Base-by-base conservation (phyloP, 2,329 filamentous ascomycete species). In the Plenodomus tracheiphilus region DNA sequence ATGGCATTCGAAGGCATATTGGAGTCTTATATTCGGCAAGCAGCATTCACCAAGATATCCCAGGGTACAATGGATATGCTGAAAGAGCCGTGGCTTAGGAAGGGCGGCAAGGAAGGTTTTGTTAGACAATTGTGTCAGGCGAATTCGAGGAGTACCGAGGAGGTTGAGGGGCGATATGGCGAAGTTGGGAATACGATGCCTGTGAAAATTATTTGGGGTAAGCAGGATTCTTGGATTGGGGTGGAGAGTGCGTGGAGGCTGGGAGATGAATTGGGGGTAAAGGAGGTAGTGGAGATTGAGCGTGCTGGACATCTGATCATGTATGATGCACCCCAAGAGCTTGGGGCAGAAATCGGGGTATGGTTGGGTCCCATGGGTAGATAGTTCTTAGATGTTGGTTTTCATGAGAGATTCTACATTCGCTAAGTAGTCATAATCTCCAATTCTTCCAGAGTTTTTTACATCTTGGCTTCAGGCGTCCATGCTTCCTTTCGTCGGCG, bases 101-200 rank as follows among this genome's bases (percentile, higher is more conserved):
- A 58, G 15, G 52, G 37, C 2, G 58, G 58, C 3, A 59, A 59
- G 40, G 19, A 28, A 37, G 59, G 53, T 1, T 61, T 62, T 39
- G 38, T 61, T 8, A 42, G 58, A 18, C 58, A 62, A 41, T 40
- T 62, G 41, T 62, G 59, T 39, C 59, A 61, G 22, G 59, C 59
- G 1, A 53, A 53, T 18, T 39, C 38, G 32, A 56, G 58, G n/a
- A 59, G 44, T 44, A 56, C 52, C 2, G 53, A 59, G 3, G 53
- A 37, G 15, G 45, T 61, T 3, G 58, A 62, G 28, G 39, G 44
- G n/a, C 39, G 51, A 16, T 62, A 61, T 49, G 39, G 8, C 10
- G 49, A 59, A 38, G 46, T 62, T 30, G 53, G 55, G 11, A 20
- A 37, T 15, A 19, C 34, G 4, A 34, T 61, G 20, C 53, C 49